These are phyloP conservation scores for Ustilago lituana DNA, from an alignment of 1,284 basidiomycete species.

Conservation along the genomic window DNA sequence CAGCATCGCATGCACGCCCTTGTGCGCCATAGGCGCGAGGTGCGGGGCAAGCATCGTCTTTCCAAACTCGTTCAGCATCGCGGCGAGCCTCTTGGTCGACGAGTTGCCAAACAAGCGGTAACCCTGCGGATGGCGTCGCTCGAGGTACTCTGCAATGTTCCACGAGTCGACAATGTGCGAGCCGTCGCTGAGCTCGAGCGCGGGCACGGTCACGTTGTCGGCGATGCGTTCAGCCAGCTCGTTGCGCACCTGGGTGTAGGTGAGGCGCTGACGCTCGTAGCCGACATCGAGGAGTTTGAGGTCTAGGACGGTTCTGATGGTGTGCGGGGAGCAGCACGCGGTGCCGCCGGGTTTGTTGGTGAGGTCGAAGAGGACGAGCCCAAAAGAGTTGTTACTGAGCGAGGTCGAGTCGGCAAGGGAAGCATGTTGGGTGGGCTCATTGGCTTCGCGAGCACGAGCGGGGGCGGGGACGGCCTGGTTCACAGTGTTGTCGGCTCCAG, in stretches of 20 bases:
- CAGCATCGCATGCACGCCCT: conserved; percentile 39
- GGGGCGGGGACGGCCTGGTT: conserved; percentile 22
- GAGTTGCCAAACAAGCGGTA: conserved; percentile 38
- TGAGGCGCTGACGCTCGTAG: conserved; percentile 55
- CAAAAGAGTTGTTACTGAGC: conserved; percentile 28
- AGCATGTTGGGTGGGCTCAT: conserved; percentile 7
- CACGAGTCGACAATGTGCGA: conserved; percentile 56
- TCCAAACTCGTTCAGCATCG: conserved; percentile 47
- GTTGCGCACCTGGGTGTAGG: conserved; percentile 55
- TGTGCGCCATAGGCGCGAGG: conserved; percentile 39
- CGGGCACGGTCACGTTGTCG: conserved; percentile 58
- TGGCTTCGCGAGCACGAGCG: conserved; percentile 19
- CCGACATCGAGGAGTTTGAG: conserved; percentile 54
- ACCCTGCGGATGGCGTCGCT: conserved; percentile 40
- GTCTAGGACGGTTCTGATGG: conserved; percentile 55
- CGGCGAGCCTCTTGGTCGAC: conserved; percentile 43
- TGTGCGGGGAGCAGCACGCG: conserved; percentile 49
- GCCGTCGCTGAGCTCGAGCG: conserved; percentile 47
- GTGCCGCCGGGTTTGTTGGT: conserved; percentile 37
- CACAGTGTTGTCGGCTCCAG: background rate
- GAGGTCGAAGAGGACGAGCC: conserved; percentile 56
- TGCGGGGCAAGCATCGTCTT: conserved; percentile 43
- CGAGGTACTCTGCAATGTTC: conserved; percentile 54
- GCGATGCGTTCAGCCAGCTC: conserved; percentile 41
- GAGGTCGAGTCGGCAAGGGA: conserved; percentile 28